Conservation (phyloP, 257 asterid species). For the Solanum ahanhuiri region DNA sequence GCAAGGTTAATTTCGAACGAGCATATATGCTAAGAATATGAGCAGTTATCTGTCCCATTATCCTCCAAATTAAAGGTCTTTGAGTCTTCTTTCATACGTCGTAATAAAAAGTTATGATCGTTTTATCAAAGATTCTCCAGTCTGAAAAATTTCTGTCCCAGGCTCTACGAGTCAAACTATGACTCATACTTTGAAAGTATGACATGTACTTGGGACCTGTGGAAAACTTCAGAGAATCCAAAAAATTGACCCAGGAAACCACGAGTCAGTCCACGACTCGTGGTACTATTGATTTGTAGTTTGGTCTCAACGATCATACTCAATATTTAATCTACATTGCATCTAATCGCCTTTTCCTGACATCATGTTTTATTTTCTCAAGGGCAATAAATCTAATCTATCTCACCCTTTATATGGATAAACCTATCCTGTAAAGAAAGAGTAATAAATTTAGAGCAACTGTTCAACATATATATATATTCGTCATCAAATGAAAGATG, state of each 20-base stretch:
- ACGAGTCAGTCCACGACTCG: background rate
- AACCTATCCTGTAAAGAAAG: constrained; percentile 58
- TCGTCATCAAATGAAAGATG: background rate
- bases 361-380: constrained; percentile 83
- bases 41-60: background rate
- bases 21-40: background rate
- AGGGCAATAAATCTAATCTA: constrained; percentile 86
- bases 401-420: constrained; percentile 87
- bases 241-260: background rate
- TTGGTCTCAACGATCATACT: background rate
- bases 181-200: background rate
- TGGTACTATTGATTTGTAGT: background rate
- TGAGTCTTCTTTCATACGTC: background rate
- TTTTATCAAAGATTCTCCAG: background rate
- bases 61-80: background rate
- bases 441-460: background rate
- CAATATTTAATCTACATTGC: constrained; percentile 63
- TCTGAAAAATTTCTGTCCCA: background rate
- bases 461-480: background rate
- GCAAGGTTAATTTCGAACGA: background rate
- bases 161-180: background rate
- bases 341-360: constrained; percentile 54
- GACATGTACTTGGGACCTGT: background rate
- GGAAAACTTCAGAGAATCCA: background rate
- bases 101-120: background rate